Percentiles rank a stretch among this genome's conserved stretches.
phyloP scores from a whole-genome alignment of 208 protist genomes.

The Entamoeba invadens region DNA sequence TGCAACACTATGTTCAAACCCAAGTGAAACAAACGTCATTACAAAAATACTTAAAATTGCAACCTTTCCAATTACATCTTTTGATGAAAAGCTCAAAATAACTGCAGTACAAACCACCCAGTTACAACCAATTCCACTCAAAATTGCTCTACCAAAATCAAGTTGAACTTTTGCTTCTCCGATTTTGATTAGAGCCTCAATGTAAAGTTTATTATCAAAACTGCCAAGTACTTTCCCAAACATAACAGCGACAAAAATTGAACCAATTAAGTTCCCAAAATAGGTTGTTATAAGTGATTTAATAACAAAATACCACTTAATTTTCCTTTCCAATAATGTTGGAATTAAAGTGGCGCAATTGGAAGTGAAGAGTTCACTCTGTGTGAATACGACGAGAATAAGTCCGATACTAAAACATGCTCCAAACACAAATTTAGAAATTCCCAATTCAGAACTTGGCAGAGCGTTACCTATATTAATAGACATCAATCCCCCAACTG shows the following conservation, averaged over 20 bases:
- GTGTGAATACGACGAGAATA: background rate
- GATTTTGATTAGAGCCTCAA: background rate
- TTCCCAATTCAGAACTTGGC: background rate
- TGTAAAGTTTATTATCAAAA: background rate
- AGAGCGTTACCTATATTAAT: background rate
- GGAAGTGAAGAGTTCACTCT: conserved; percentile 6
- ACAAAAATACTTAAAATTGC: background rate
- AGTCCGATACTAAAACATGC: background rate
- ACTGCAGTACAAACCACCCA: conserved; percentile 3
- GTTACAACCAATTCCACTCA: conserved; percentile 8
- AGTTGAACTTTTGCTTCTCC: background rate
- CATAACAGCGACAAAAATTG: background rate
- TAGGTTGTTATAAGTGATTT: background rate
- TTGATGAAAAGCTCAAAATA: background rate
- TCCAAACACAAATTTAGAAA: background rate
- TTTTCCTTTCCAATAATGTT: background rate
- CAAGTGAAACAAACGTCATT: background rate
- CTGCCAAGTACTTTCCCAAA: background rate
- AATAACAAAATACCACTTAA: background rate
- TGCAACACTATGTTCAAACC: background rate
- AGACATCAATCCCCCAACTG: background rate
- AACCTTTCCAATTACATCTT: background rate
- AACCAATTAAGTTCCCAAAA: background rate
- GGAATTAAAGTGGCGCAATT: conserved; percentile 1
- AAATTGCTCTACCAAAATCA: background rate